Percentiles rank a stretch among this genome's conserved stretches.
Evolutionary conservation across 2,329 filamentous ascomycete genomes (phyloP).

Genomic region (Penicillium janthinellum): DNA sequence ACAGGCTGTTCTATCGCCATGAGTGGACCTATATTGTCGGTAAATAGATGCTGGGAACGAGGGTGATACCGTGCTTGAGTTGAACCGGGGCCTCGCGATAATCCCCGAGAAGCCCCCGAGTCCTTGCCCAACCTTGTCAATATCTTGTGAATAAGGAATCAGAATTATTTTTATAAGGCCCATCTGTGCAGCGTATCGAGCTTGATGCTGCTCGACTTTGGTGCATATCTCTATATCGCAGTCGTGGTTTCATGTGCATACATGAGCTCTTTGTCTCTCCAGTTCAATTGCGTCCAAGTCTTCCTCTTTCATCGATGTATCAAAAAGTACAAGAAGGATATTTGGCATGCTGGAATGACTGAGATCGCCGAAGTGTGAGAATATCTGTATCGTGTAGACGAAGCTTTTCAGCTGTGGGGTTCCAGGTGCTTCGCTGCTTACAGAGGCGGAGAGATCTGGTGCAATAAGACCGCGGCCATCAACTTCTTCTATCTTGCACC

Average conservation of each 20-base stretch:
- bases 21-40: not conserved
- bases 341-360: not conserved
- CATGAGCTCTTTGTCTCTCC: not conserved
- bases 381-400: not conserved
- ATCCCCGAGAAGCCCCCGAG: not conserved
- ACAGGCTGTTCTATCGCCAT: constrained; percentile 1
- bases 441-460: not conserved
- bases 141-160: not conserved
- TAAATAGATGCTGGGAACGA: not conserved
- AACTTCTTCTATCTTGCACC: not conserved
- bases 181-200: not conserved
- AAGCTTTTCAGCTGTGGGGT: not conserved
- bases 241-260: not conserved
- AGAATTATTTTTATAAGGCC: not conserved
- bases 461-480: not conserved
- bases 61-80: not conserved
- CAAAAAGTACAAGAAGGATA: not conserved
- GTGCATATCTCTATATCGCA: not conserved
- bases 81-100: not conserved
- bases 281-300: not conserved
- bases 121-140: not conserved
- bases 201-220: not conserved
- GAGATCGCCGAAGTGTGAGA: not conserved
- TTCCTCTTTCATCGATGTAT: too few relatives aligned
- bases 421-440: not conserved